Evolutionary conservation across 352 stramenopile genomes (phyloP).

Genomic region (Phytophthora ramorum): DNA sequence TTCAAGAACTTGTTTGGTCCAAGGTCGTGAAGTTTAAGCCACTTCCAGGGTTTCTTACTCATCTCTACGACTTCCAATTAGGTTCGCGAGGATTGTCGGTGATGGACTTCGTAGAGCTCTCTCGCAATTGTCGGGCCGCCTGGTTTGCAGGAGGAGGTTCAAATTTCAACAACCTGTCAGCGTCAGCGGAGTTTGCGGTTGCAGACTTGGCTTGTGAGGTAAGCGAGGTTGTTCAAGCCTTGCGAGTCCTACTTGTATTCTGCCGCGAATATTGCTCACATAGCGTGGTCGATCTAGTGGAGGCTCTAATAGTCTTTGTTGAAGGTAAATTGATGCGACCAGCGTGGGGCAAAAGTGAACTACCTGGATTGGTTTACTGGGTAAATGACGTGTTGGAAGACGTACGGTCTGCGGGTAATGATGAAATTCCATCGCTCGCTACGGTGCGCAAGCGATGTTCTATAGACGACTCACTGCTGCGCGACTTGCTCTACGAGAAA

Average conservation of each 20-base stretch:
- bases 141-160: not conserved
- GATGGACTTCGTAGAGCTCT: no score
- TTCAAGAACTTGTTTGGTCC: not conserved
- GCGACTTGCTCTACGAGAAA: not conserved
- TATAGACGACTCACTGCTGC: not conserved
- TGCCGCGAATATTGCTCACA: not conserved
- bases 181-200: not conserved
- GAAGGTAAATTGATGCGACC: not conserved
- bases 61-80: not conserved
- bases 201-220: not conserved
- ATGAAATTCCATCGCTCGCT: not conserved
- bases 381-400: not conserved
- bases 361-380: not conserved
- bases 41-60: not conserved
- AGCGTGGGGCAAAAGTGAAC: not conserved
- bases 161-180: not conserved
- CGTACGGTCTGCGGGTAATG: not conserved
- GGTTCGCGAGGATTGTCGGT: not conserved
- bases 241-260: not conserved
- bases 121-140: not conserved
- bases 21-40: not conserved
- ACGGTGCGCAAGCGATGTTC: not conserved
- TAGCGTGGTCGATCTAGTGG: not conserved
- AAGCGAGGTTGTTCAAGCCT: not conserved
- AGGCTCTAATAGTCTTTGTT: not conserved